These are phyloP conservation scores for Alternaria triticina DNA, from an alignment of 2,329 filamentous ascomycete genomes.

Conservation along the genomic window DNA sequence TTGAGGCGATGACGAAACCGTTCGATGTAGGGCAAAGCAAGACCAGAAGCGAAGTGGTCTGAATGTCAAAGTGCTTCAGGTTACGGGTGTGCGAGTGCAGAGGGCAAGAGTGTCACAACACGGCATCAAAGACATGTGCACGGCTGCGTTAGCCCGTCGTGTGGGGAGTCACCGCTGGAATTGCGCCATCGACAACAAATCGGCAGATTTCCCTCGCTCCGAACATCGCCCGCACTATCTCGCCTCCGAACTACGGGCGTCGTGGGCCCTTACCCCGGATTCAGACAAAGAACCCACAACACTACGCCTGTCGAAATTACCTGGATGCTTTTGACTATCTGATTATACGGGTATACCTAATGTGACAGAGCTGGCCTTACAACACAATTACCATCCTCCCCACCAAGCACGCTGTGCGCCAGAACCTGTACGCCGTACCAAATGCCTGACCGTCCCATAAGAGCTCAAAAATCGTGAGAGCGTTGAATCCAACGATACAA, in stretches of 20 bases:
- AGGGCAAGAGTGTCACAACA: constrained; percentile 3
- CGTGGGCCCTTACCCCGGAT: constrained; percentile 28
- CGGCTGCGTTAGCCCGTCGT: constrained; percentile 31
- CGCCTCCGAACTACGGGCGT: constrained; percentile 6
- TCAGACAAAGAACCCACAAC: constrained; percentile 12
- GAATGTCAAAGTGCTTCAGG: neutral
- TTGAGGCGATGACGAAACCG: constrained; percentile 24
- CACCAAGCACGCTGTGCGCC: constrained; percentile 1
- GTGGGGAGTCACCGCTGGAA: constrained; percentile 44
- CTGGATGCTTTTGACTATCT: constrained; percentile 1
- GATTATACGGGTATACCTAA: constrained; percentile 12
- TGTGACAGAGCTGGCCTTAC: neutral
- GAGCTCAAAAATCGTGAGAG: neutral
- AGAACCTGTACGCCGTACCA: constrained; percentile 4
- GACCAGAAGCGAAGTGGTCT: neutral
- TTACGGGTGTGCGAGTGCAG: constrained; percentile 2
- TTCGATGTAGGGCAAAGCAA: constrained; percentile 2
- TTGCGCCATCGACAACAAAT: constrained; percentile 41
- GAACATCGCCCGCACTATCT: constrained; percentile 21
- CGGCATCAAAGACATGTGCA: constrained; percentile 25
- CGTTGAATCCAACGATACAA: neutral
- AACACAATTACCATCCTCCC: constrained; percentile 5
- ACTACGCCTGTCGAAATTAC: neutral
- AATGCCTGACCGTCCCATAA: constrained; percentile 1
- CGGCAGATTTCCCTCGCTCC: constrained; percentile 32